Base-by-base conservation (phyloP, 495 filamentous ascomycete species). In the Podospora tetraspora region DNA sequence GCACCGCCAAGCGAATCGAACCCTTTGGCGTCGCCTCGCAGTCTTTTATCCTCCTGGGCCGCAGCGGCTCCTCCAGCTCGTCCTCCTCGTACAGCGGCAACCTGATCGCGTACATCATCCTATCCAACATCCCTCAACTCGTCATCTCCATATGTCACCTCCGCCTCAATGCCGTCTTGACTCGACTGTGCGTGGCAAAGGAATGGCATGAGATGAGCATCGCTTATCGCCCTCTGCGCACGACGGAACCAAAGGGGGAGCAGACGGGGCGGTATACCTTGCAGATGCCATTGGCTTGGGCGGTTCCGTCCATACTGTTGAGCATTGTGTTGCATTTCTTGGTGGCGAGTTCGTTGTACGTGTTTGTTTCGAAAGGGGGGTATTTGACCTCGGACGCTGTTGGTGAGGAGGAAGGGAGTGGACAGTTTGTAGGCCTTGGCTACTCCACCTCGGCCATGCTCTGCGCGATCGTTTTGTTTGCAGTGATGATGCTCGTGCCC, bases 371-470 rank as follows among this genome's bases (percentile, higher is more conserved):
- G 2, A 64, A 7, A 43, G 62, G 23, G 62, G 37, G 29, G 27
- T 30, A n/a, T 37, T 25, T 30, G n/a, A 63, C 25, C 61, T 63
- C 59, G 12, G 23, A 61, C 59, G 23, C 59, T 13, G 19, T 0
- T 59, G n/a, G 57, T 16, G 57, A 8, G 25, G 56, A 10, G 34
- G 30, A 22, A 64, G 19, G 34, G 43, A 21, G 32, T 60, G 12
- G 59, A 37, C 57, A 66, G 34, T 43, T 43, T 43, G 34, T 61
- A 19, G 60, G 56, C 22, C 21, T 66, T 10, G 64, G 64, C 3
- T 66, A 60, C 32, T 66, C 64, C 23, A 66, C 57, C 29, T 30
- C 34, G 7, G 34, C 64, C 8, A 60, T 66, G 30, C 57, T 66
- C 25, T 29, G 27, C 16, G 58, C 57, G 23, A 29, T 66, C 12